Percentiles rank a stretch among this genome's conserved stretches.
Evolutionary conservation across 148 eudicot species (phyloP).

Genomic region (Rhododendron simsii): DNA sequence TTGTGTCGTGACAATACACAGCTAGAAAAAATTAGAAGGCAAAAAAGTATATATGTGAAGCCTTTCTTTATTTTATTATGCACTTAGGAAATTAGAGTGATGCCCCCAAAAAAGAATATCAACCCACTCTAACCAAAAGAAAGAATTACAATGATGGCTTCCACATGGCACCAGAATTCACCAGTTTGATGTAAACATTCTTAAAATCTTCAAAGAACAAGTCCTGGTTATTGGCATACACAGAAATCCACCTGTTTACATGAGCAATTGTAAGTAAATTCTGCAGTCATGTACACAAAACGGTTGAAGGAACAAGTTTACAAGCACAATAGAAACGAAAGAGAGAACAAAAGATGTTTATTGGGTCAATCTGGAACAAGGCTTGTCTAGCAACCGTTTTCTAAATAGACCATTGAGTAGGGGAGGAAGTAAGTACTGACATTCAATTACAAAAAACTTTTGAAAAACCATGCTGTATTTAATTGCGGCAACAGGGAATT

Average conservation of each 20-base stretch:
- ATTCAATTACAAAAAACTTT: neutral
- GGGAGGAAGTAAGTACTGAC: neutral
- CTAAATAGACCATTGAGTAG: neutral
- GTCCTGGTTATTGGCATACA: slow-evolving; percentile 65
- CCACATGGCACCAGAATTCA: slow-evolving; percentile 86
- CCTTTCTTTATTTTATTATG: neutral
- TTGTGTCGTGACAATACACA: neutral
- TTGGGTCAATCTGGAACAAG: neutral
- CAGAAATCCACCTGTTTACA: slow-evolving; percentile 67
- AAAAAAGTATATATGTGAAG: neutral
- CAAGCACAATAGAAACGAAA: neutral
- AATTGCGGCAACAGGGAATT: neutral
- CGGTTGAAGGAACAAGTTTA: neutral
- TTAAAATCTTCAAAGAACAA: slow-evolving; percentile 76
- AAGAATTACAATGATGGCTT: slow-evolving; percentile 23
- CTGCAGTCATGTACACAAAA: neutral
- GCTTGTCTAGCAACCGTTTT: neutral
- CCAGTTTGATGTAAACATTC: slow-evolving; percentile 82
- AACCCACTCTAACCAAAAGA: neutral
- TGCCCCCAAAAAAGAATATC: neutral
- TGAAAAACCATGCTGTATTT: neutral
- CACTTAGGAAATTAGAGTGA: neutral
- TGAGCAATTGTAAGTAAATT: neutral
- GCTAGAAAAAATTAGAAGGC: neutral
- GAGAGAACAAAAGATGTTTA: neutral